Evolutionary conservation across 805 yeast genomes (phyloP), one percentile per base, ranked within the genome.

Genomic region (Kazachstania africana): DNA sequence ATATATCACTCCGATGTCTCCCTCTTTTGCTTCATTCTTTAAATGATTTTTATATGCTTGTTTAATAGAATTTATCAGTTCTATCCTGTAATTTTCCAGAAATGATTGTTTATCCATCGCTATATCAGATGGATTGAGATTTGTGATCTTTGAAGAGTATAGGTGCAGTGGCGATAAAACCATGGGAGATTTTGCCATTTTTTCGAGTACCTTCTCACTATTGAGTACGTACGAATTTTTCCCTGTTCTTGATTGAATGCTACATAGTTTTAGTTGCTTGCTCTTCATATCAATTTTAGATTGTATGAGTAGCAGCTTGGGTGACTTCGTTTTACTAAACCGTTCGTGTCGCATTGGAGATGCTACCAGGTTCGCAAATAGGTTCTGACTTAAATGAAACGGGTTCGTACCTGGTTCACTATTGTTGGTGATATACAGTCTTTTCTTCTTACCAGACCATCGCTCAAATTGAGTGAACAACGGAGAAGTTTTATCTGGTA

Each of bases 301-400:
- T 14, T 57, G 61, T 1, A 56, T 35, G 27, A 68, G 38, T 6
- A 66, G 34, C 8, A 59, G 60, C 17, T 58, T 47, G 0, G 75
- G 75, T 4, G 62, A 38, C 8, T 53, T 52, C 0, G 54, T 35
- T 24, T 64, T 48, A 0, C 65, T 45, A 0, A 48, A 24, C 9
- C 55, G 42, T 12, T 67, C 69, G 41, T 51, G 49, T 37, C 76
- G 51, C 12, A 62, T 48, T 2, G 72, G 69, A 0, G 72, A 58
- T 0, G 63, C 48, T 6, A 72, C 40, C 2, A 59, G 12, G 5
- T 47, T 37, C 0, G 68, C 70, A 42, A 57, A 63, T 2, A 60
- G 36, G 30, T 68, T 67, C 1, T 40, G 22, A 1, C 48, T 32
- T 4, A 65, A 32, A 6, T 35, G 19, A n/a, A 37, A 31, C 19